Evolutionary conservation across 768 basidiomycete genomes (phyloP).

Genomic region (Russula sp.): DNA sequence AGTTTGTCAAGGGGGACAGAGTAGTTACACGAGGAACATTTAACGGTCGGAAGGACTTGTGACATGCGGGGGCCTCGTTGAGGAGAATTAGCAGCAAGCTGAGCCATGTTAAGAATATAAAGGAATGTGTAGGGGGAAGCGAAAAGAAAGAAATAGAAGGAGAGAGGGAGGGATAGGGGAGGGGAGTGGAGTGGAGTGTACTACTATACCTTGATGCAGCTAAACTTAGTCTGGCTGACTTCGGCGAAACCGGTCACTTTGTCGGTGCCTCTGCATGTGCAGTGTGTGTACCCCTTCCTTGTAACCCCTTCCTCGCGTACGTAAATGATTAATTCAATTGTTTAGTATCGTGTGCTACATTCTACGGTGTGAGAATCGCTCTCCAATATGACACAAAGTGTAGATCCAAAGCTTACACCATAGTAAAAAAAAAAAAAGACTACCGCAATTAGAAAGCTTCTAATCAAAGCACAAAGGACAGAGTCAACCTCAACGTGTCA

Average conservation of each 20-base stretch:
- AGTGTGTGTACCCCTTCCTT: no score
- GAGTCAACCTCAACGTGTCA: not conserved
- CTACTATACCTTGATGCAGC: no score
- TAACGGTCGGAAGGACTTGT: constrained; percentile 73
- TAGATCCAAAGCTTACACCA: not conserved
- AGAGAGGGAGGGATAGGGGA: not conserved
- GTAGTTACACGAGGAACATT: constrained; percentile 71
- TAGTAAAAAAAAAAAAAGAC: not conserved
- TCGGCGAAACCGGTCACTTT: no score
- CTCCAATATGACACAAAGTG: not conserved
- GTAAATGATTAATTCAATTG: not conserved
- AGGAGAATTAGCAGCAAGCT: constrained; percentile 25
- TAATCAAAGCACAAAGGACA: not conserved
- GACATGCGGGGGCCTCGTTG: constrained; percentile 36
- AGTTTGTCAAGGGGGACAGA: constrained; percentile 69
- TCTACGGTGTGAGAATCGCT: not conserved
- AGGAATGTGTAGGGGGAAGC: not conserved
- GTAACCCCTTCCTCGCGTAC: not conserved
- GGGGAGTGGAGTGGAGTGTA: no score
- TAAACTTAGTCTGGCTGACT: no score
- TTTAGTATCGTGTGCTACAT: not conserved
- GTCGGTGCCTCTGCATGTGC: no score
- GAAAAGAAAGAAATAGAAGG: not conserved
- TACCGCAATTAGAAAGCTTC: constrained; percentile 1
- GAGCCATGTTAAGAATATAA: constrained; percentile 26